Base-by-base conservation (phyloP, 768 basidiomycete genomes). In the Cubamyces lactineus region DNA sequence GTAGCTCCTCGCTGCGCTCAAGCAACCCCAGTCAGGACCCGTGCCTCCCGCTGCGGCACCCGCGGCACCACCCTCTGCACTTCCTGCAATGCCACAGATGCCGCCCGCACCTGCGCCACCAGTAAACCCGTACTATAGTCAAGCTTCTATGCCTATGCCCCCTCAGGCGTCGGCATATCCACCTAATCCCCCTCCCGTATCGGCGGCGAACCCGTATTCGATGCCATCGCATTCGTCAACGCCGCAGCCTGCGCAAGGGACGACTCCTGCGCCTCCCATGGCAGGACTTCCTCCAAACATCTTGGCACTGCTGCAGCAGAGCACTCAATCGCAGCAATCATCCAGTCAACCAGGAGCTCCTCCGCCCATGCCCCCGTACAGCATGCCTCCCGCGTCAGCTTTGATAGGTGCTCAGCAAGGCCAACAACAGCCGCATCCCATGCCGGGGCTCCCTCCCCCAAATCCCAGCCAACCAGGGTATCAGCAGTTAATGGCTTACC, bases 1-100 rank as follows among this genome's bases (percentile, higher is more conserved):
- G 4, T 59, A 86, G 82, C 77, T 93, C 17, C 76, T 94, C 24
- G 92, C 91, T 5, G 92, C 92, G 13, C 75, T 93, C 48, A 92
- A 94, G 69, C 88, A 89, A 61, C 87, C 89, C 11, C 80, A 81
- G 61, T 72, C 67, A 19, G 73, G 24, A 49, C 4, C 77, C 17
- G 66, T 73, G 5, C 66, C 77, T 28, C 71, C 77, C 5, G 70
- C 77, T 5, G 67, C 79, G 42, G 72, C 80, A 24, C 72, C 80
- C 0, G 69, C 67, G 2, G 69, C 73, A 8, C 66, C 70, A 12
- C 65, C 73, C 5, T 64, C 63, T 2, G 67, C 69, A 7, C 57
- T 67, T 13, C 71, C 65, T 3, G 64, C 63, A 21, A 64, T 72
- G 69, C 58, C 73, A 39, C 72, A 65, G 17, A 62, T 65, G 56